Evolutionary conservation across 2,329 filamentous ascomycete genomes (phyloP), one percentile per base, ranked within the genome.

Genomic region (Chaetomium globosum): DNA sequence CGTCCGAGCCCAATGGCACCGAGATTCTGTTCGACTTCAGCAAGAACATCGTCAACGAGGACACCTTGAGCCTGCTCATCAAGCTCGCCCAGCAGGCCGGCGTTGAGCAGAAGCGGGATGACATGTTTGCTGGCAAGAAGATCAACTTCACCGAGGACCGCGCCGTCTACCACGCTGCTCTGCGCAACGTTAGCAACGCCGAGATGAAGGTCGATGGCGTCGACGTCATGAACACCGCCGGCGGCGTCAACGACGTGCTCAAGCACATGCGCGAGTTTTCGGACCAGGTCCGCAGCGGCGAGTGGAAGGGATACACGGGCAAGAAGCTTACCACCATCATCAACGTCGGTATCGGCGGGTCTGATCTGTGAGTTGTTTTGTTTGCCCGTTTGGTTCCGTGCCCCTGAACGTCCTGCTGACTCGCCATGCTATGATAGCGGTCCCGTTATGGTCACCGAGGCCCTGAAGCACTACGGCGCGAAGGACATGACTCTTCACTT

Each of bases 111-210:
- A 91, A 97, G 77, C 90, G 95, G 70, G 94, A 99, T 87, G 89
- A 89, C 76, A 97, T 99, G 93, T 99, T 99, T 81, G 89, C 88
- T 65, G 95, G 95, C 73, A 92, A 98, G 76, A 94, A 96, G 86
- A 98, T 99, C 85, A 99, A 99, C 87, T 97, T 97, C 82, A 99
- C 95, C 67, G 95, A 99, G 84, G 84, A 94, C 77, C 89, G 95
- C 70, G 95, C 95, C 71, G 95, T 99, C 71, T 96, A 96, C 83
- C 95, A 99, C 81, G 87, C 92, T 72, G 95, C 95, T 57, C 86
- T 99, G 75, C 90, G 95, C 77, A 99, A 99, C 78, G 89, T 93
- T 70, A 85, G 87, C 49, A 70, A 72, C 77, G 87, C 91, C 85
- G 87, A 85, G 30, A 88, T 90, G 83, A 82, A 92, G 80, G 95